These are phyloP conservation scores for Zangia roseola DNA, from an alignment of 768 basidiomycete species.

Conservation along the genomic window DNA sequence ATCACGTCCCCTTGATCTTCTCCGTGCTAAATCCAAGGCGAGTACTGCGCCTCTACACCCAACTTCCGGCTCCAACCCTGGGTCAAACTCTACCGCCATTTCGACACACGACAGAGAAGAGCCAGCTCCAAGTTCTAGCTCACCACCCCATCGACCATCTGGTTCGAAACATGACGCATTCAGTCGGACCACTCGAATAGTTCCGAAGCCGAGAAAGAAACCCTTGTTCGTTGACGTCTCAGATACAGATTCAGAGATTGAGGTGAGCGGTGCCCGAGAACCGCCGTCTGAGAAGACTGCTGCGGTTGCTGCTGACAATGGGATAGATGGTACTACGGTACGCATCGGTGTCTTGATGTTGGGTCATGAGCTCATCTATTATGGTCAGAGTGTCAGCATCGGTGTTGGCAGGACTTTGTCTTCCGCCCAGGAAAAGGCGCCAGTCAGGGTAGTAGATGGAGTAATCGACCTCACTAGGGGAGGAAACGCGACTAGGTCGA, in stretches of 20 bases:
- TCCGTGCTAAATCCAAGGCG: slow-evolving; percentile 14
- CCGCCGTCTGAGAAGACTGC: neutral
- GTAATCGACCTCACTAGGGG: slow-evolving; percentile 9
- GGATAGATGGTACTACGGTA: slow-evolving; percentile 4
- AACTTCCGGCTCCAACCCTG: neutral
- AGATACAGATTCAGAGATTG: slow-evolving; percentile 22
- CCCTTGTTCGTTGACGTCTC: slow-evolving; percentile 24
- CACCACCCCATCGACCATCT: neutral
- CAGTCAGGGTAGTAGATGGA: neutral
- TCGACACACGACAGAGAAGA: slow-evolving; percentile 15
- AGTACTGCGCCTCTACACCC: neutral
- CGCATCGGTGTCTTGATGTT: neutral
- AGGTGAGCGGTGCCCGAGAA: slow-evolving; percentile 12
- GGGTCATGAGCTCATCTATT: neutral
- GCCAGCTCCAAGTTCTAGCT: slow-evolving; percentile 5
- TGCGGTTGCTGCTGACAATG: neutral
- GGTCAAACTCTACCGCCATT: neutral
- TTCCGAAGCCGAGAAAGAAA: slow-evolving; percentile 6
- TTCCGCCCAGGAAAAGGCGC: neutral
- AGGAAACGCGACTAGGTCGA: neutral
- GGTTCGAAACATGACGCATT: neutral
- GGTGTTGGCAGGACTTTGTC: neutral
- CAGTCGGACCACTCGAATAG: neutral
- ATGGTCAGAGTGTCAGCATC: slow-evolving; percentile 6
- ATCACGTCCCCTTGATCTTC: slow-evolving; percentile 28